These are phyloP conservation scores for Brassica napus DNA, from an alignment of 345 rosid genomes.

Conservation along the genomic window Da-Ae NC_063440.1:17742501-17743000, in stretches of 20 bases:
- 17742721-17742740: slow-evolving; percentile 32
- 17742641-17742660: slow-evolving; percentile 44
- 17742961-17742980: not conserved
- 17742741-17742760: slow-evolving; percentile 35
- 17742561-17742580: slow-evolving; percentile 39
- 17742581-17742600: slow-evolving; percentile 24
- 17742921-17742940: not conserved
- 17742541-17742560: slow-evolving; percentile 4
- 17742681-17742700: slow-evolving; percentile 44
- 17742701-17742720: slow-evolving; percentile 30
- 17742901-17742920: not conserved
- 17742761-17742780: slow-evolving; percentile 38
- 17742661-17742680: slow-evolving; percentile 44
- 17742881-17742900: not conserved
- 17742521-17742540: not conserved
- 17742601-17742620: slow-evolving; percentile 37
- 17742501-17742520: not conserved
- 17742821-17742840: not conserved
- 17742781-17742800: slow-evolving; percentile 35
- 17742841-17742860: not conserved
- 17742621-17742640: slow-evolving; percentile 42
- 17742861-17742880: not conserved
- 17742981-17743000: not conserved
- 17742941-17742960: not conserved
- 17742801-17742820: not conserved